These are phyloP conservation scores for Asterochloris sp. DNA, from an alignment of 139 green algal genomes.

Conservation along the genomic window DNA sequence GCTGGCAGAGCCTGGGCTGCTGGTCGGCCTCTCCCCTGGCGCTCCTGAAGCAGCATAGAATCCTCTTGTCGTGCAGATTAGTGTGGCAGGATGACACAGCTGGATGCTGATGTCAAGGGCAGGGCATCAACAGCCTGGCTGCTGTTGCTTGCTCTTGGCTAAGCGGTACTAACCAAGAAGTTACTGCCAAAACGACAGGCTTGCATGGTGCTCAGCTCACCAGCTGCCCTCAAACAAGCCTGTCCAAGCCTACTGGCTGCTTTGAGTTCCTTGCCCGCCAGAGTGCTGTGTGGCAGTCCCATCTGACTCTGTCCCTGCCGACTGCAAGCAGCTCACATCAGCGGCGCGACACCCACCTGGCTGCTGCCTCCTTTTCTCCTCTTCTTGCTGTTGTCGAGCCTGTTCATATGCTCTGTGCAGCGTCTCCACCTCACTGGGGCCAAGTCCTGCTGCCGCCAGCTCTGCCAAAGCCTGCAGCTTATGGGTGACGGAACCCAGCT, in stretches of 20 bases:
- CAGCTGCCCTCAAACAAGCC: too few relatives aligned
- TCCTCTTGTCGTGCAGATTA: too few relatives aligned
- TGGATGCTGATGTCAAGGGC: too few relatives aligned
- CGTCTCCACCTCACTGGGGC: constrained; percentile 26
- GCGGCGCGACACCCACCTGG: too few relatives aligned
- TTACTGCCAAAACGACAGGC: too few relatives aligned
- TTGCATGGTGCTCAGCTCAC: too few relatives aligned
- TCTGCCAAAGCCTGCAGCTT: constrained; percentile 22
- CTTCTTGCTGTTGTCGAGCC: constrained; percentile 30
- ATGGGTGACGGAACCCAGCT: neutral
- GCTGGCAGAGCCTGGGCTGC: neutral
- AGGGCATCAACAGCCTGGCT: too few relatives aligned
- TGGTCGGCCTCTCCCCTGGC: too few relatives aligned
- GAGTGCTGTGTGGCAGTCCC: neutral
- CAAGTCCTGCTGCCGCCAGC: constrained; percentile 46
- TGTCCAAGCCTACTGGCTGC: neutral
- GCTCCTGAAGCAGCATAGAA: too few relatives aligned
- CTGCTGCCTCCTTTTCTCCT: constrained; percentile 36
- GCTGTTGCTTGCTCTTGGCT: too few relatives aligned
- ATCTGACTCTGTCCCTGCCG: neutral
- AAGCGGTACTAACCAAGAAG: too few relatives aligned
- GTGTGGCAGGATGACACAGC: too few relatives aligned
- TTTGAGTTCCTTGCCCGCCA: neutral
- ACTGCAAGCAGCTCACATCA: neutral
- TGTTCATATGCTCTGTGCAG: constrained; percentile 30